Evolutionary conservation across 495 filamentous ascomycete species (phyloP), one percentile per base, ranked within the genome.

Genomic region (Aspergillus carlsbadensis): DNA sequence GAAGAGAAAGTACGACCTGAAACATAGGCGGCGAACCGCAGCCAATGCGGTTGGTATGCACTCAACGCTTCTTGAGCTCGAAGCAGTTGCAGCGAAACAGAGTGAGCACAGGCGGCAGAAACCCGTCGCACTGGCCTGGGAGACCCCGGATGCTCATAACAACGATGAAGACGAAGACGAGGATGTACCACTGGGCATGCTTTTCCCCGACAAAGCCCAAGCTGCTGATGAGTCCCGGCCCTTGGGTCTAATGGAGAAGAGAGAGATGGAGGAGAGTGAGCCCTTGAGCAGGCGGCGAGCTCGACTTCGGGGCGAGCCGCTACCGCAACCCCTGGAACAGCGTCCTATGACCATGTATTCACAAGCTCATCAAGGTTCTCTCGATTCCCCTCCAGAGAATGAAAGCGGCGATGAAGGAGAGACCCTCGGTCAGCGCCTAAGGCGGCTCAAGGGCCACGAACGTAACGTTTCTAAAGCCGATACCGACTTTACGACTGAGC

Each of bases 211-310:
- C 17, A 86, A 85, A 61, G 66, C 79, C n/a, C 71, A 77, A 10
- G 70, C 77, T 10, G 66, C 76, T 8, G 81, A 83, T 35, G 81
- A 86, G 26, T 74, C 87, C 43, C 81, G 89, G 15, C 92, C 93
- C 0, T 65, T 92, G 18, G 94, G 94, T 13, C 73, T 98, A 17
- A 87, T 98, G 77, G 92, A 92, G 65, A 83, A 82, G 63, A 83
- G 88, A 8, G 84, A 96, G 50, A 71, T 93, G 58, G 94, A 98
- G 69, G 94, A 98, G 60, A 91, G 88, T 45, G 94, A 98, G 63
- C 92, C 94, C 6, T 73, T 98, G 39, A 92, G 89, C 60, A 76
- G 77, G 15, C 86, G 94, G 8, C 84, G 91, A 34, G 88, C 89
- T 26, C 78, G 94, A 58, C 78, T 98, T 14, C 81, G 84, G 51